A percentile compares a stretch with the other conserved stretches of the same genome.
Conservation (phyloP, 2,329 filamentous ascomycete species). For the Curvularia lunata region DNA sequence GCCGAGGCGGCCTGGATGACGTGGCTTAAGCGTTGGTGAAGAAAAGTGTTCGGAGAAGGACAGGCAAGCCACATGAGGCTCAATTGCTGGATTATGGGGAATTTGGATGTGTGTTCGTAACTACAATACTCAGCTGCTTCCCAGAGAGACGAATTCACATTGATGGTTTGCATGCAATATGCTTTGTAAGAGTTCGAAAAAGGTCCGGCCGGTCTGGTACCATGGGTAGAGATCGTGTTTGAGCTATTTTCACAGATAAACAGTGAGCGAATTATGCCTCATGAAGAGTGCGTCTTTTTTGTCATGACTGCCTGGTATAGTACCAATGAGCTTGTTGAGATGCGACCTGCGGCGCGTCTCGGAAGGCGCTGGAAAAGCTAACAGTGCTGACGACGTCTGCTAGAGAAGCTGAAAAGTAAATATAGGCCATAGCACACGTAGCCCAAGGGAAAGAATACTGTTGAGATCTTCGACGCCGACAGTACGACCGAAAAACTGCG, state of each 20-base stretch:
- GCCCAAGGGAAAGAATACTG: not conserved
- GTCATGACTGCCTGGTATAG: not conserved
- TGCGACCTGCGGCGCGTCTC: not conserved
- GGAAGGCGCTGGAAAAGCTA: not conserved
- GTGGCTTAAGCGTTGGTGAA: slow-evolving; percentile 3
- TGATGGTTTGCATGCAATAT: not conserved
- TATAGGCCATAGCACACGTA: not conserved
- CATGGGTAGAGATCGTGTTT: not conserved
- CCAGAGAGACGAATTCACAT: not conserved
- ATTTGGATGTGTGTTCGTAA: not conserved
- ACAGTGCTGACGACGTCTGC: not conserved
- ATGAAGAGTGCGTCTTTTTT: not conserved
- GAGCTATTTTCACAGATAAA: not conserved
- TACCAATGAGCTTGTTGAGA: not conserved
- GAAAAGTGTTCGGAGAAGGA: not conserved
- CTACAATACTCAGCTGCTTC: not conserved
- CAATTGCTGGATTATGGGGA: not conserved
- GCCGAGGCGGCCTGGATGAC: not conserved
- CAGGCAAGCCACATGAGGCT: slow-evolving; percentile 5
- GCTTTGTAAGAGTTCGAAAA: not conserved
- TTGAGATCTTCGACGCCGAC: not conserved
- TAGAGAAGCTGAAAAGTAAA: not conserved
- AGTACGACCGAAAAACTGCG: not conserved
- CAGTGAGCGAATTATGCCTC: not conserved
- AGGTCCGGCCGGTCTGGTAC: not conserved